A percentile compares a stretch with the other conserved stretches of the same genome.
Evolutionary conservation across 2,329 filamentous ascomycete genomes (phyloP).

Genomic region (Emydomyces testavorans): DNA sequence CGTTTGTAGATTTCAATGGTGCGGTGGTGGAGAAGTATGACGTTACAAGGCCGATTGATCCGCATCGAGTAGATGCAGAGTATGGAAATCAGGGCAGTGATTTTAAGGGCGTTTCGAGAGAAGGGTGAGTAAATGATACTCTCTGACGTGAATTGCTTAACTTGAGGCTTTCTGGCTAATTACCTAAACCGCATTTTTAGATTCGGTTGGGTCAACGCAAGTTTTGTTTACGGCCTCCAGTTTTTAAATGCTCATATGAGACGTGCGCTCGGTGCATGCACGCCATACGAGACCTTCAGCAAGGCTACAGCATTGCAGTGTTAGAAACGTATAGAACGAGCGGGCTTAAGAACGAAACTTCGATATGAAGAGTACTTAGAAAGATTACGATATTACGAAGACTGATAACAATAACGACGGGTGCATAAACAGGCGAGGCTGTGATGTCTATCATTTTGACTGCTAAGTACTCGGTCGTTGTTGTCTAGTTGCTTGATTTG

Average conservation of each 20-base stretch:
- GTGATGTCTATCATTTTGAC: neutral
- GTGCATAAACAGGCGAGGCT: neutral
- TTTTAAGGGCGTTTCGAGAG: slow-evolving; percentile 89
- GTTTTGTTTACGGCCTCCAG: slow-evolving; percentile 85
- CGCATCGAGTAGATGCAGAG: slow-evolving; percentile 88
- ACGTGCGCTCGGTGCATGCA: slow-evolving; percentile 76
- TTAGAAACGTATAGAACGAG: slow-evolving; percentile 4
- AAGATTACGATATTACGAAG: neutral
- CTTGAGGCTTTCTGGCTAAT: neutral
- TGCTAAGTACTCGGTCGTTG: neutral
- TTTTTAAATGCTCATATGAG: slow-evolving; percentile 82
- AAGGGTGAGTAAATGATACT: slow-evolving; percentile 56
- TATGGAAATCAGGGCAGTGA: slow-evolving; percentile 94
- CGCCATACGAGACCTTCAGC: slow-evolving; percentile 71
- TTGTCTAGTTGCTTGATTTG: no score
- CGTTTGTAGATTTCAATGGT: slow-evolving; percentile 96
- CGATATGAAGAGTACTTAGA: neutral
- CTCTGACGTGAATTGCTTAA: neutral
- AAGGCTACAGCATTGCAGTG: slow-evolving; percentile 42
- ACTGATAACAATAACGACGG: neutral
- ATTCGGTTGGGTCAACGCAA: slow-evolving; percentile 98
- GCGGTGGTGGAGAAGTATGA: slow-evolving; percentile 99
- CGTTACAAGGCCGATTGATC: slow-evolving; percentile 78
- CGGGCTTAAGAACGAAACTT: no score
- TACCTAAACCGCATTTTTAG: slow-evolving; percentile 39